Evolutionary conservation across 805 yeast genomes (phyloP).

Genomic region (Candida vaughaniae): DNA sequence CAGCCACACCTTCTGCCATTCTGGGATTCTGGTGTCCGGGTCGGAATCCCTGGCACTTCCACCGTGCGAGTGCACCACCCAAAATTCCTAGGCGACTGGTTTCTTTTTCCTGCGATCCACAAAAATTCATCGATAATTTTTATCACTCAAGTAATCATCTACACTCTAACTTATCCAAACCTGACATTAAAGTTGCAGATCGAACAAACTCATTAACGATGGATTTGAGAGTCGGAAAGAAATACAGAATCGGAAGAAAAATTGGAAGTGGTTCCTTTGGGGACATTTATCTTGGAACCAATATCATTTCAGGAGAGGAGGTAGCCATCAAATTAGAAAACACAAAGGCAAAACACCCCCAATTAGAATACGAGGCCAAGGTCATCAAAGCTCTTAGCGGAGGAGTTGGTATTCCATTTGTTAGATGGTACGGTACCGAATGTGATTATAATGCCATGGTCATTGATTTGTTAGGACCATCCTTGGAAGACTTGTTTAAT

Average conservation of each 20-base stretch:
- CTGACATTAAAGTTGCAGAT: too few species aligned
- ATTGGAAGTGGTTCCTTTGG: constrained; percentile 98
- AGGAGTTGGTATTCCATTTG: constrained; percentile 96
- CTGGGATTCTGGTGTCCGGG: too few species aligned
- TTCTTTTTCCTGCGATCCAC: too few species aligned
- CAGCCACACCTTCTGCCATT: too few species aligned
- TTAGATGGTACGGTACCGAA: constrained; percentile 93
- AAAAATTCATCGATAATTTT: too few species aligned
- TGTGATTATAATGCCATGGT: constrained; percentile 97
- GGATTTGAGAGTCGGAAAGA: constrained; percentile 66
- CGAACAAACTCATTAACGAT: constrained; percentile 9
- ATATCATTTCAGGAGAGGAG: constrained; percentile 93
- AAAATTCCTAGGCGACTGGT: too few species aligned
- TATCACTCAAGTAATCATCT: too few species aligned
- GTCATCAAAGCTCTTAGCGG: constrained; percentile 94
- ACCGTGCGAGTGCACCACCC: too few species aligned
- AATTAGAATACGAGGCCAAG: constrained; percentile 93
- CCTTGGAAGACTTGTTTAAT: constrained; percentile 91
- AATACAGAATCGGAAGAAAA: constrained; percentile 89
- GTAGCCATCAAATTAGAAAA: constrained; percentile 95
- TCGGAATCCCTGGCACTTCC: too few species aligned
- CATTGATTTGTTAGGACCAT: constrained; percentile 92
- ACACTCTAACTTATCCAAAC: too few species aligned
- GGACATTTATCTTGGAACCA: constrained; percentile 90
- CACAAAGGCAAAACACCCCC: constrained; percentile 91